Conservation (phyloP, 176 grass and related monocot species). For the Pharus latifolius region DNA sequence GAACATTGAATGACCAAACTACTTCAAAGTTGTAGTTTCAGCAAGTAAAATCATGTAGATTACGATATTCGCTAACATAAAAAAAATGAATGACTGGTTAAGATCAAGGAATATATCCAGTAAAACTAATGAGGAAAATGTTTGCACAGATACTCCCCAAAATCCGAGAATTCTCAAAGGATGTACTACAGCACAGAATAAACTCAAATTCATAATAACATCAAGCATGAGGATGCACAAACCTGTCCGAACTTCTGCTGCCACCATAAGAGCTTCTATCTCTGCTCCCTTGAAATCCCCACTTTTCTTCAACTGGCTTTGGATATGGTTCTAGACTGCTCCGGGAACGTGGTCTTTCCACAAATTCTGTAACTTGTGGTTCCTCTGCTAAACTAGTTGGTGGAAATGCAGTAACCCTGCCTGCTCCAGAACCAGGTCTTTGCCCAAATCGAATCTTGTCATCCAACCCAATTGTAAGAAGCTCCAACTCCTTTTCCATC, state of each 20-base stretch:
- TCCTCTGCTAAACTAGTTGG: slow-evolving; percentile 10
- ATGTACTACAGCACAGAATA: background rate
- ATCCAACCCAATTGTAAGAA: slow-evolving; percentile 25
- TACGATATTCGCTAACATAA: background rate
- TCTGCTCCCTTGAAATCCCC: slow-evolving; percentile 39
- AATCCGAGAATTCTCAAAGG: background rate
- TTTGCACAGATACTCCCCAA: too few relatives aligned
- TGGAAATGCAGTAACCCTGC: slow-evolving; percentile 9
- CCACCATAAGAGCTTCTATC: slow-evolving; percentile 43
- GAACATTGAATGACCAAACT: background rate
- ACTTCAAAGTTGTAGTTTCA: background rate
- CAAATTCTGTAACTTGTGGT: slow-evolving; percentile 1
- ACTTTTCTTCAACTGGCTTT: slow-evolving; percentile 36
- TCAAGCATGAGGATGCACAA: background rate
- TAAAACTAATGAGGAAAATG: background rate
- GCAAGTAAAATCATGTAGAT: background rate
- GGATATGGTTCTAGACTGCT: slow-evolving; percentile 19
- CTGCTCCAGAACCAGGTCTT: slow-evolving; percentile 42
- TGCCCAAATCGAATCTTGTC: slow-evolving; percentile 39
- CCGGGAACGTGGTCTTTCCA: slow-evolving; percentile 12
- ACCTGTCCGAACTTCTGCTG: slow-evolving; percentile 49
- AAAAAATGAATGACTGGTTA: background rate
- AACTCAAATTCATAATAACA: background rate
- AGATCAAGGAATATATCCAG: background rate
- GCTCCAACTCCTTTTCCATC: slow-evolving; percentile 30